Percentiles rank a stretch among this genome's conserved stretches.
Evolutionary conservation across 2,329 filamentous ascomycete species (phyloP).

Genomic region (Fusarium circinatum): DNA sequence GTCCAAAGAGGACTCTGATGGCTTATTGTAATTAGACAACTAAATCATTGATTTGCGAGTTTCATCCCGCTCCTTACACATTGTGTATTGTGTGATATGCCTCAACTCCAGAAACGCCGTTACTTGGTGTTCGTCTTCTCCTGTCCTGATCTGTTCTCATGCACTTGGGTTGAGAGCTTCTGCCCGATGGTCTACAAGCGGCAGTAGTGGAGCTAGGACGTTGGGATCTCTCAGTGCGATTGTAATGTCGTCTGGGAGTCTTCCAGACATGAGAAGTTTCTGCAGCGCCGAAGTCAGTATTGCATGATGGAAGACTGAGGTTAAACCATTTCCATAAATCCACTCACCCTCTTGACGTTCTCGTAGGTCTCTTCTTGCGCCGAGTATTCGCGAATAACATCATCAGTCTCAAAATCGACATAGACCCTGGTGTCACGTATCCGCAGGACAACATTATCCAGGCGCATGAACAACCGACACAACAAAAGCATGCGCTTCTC

Average conservation of each 20-base stretch:
- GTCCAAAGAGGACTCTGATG: slow-evolving; percentile 10
- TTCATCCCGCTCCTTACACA: slow-evolving; percentile 3
- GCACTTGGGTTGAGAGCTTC: slow-evolving; percentile 57
- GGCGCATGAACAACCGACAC: slow-evolving; percentile 87
- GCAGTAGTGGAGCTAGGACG: slow-evolving; percentile 74
- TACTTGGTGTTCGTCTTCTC: neutral
- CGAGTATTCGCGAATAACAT: slow-evolving; percentile 89
- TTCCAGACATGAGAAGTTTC: slow-evolving; percentile 61
- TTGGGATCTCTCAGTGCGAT: slow-evolving; percentile 84
- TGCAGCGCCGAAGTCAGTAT: slow-evolving; percentile 39
- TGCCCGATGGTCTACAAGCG: slow-evolving; percentile 73
- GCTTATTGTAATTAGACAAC: slow-evolving; percentile 36
- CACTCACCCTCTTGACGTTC: slow-evolving; percentile 74
- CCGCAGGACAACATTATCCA: slow-evolving; percentile 89
- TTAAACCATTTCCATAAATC: neutral
- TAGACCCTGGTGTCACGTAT: slow-evolving; percentile 92
- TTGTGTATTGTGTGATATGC: slow-evolving; percentile 9
- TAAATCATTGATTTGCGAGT: slow-evolving; percentile 21
- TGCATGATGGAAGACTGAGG: neutral
- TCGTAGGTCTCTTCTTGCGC: slow-evolving; percentile 86
- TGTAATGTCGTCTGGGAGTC: slow-evolving; percentile 76
- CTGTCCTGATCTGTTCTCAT: neutral
- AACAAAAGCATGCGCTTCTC: slow-evolving; percentile 86
- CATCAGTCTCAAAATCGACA: slow-evolving; percentile 82
- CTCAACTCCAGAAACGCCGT: slow-evolving; percentile 33